A percentile compares a stretch with the other conserved stretches of the same genome.
phyloP scores from a whole-genome alignment of 345 rosid species.

The Zanthoxylum bungeanum region DNA sequence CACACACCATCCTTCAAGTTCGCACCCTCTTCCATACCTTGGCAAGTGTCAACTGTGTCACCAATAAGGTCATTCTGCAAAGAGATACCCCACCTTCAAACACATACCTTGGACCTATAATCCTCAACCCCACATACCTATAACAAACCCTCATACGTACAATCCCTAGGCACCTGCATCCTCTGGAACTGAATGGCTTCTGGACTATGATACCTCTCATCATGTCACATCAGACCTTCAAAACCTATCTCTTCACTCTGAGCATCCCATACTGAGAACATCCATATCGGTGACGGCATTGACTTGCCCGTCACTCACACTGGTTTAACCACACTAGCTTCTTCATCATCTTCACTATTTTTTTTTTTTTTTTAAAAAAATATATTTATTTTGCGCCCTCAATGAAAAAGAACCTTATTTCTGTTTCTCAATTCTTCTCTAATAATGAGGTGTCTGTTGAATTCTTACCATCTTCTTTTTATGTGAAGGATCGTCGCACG shows the following conservation, averaged over 20 bases:
- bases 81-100: too few species aligned
- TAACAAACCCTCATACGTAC: too few species aligned
- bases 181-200: not conserved
- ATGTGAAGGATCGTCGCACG: slow-evolving; percentile 7
- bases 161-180: too few species aligned
- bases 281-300: not conserved
- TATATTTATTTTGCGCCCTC: not conserved
- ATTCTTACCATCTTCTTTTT: slow-evolving; percentile 3
- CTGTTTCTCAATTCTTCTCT: not conserved
- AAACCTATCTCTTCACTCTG: not conserved
- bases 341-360: not conserved
- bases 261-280: not conserved
- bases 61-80: too few species aligned
- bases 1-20: too few species aligned
- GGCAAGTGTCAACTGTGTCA: too few species aligned
- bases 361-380: not conserved
- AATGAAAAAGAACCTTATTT: slow-evolving; percentile 1
- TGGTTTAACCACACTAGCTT: not conserved
- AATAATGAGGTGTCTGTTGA: slow-evolving; percentile 14
- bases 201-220: not conserved
- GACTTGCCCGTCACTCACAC: not conserved
- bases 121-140: too few species aligned
- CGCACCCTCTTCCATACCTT: too few species aligned
- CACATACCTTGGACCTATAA: too few species aligned
- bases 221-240: not conserved